A percentile compares a stretch with the other conserved stretches of the same genome.
phyloP scores from a whole-genome alignment of 371 early-diverging fungal species.

The Mortierella sp. region DNA sequence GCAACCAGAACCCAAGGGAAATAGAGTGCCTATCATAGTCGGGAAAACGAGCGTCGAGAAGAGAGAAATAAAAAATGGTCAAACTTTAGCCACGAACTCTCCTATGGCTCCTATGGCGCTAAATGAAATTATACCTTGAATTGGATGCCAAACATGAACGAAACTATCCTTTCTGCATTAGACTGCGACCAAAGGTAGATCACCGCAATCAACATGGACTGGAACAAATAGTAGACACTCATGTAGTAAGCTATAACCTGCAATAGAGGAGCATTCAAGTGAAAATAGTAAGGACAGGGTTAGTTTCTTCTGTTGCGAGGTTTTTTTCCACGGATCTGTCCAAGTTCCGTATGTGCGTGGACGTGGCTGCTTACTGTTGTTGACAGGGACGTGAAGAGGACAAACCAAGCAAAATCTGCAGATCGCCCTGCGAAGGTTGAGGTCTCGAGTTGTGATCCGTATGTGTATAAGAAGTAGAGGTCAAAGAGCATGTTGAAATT shows the following conservation, averaged over 20 bases:
- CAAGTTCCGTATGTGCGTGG: no score
- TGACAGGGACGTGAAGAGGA: constrained; percentile 56
- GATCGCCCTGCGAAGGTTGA: constrained; percentile 75
- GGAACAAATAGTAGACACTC: constrained; percentile 27
- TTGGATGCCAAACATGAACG: constrained; percentile 85
- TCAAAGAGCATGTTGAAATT: constrained; percentile 72
- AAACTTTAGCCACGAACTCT: no score
- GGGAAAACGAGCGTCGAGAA: no score
- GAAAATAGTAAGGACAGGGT: no score
- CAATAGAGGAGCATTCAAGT: no score
- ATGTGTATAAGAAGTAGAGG: constrained; percentile 78
- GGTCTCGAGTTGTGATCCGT: constrained; percentile 79
- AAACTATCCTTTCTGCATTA: constrained; percentile 71
- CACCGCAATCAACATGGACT: constrained; percentile 73
- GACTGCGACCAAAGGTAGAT: constrained; percentile 84
- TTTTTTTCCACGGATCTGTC: no score
- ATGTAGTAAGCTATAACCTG: constrained; percentile 37
- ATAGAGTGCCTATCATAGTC: constrained; percentile 66
- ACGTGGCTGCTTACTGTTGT: no score
- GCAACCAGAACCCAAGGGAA: constrained; percentile 79
- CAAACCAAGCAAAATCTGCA: constrained; percentile 86
- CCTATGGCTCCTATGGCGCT: no score
- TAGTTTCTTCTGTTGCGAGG: no score
- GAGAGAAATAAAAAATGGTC: no score
- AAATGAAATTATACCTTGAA: no score